Evolutionary conservation across 352 stramenopile genomes (phyloP).

Genomic region (Pythium myriotylum): DNA sequence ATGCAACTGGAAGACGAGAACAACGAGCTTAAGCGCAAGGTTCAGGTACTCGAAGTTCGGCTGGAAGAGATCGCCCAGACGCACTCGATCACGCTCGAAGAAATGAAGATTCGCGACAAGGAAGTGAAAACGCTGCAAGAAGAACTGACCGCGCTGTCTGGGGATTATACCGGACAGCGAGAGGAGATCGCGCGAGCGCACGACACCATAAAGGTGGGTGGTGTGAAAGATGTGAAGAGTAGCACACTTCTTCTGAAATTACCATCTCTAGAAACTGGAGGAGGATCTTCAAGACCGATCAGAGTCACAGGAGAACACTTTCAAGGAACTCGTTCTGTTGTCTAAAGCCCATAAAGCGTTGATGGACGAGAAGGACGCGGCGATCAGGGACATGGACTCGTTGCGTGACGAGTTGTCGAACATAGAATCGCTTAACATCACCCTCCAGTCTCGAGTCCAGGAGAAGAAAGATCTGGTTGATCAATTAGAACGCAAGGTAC

Average conservation of each 20-base stretch:
- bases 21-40: constrained; percentile 71
- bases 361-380: constrained; percentile 57
- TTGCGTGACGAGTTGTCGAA: constrained; percentile 52
- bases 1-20: constrained; percentile 74
- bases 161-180: constrained; percentile 65
- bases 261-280: constrained; percentile 66
- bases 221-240: background rate
- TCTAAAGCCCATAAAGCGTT: constrained; percentile 79
- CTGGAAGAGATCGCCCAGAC: constrained; percentile 76
- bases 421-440: constrained; percentile 61
- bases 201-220: constrained; percentile 52
- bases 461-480: constrained; percentile 68
- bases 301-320: constrained; percentile 62
- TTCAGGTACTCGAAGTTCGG: constrained; percentile 75
- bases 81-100: constrained; percentile 56
- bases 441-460: constrained; percentile 56
- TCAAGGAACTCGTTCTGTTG: constrained; percentile 79
- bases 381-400: constrained; percentile 47
- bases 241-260: too few relatives aligned
- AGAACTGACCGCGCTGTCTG: constrained; percentile 65
- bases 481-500: constrained; percentile 69
- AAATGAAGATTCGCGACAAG: constrained; percentile 64
- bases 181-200: constrained; percentile 58
- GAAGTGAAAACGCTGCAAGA: constrained; percentile 59
- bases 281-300: constrained; percentile 63